Evolutionary conservation across 2,329 filamentous ascomycete species (phyloP).

Genomic region (Colletotrichum falcatum): DNA sequence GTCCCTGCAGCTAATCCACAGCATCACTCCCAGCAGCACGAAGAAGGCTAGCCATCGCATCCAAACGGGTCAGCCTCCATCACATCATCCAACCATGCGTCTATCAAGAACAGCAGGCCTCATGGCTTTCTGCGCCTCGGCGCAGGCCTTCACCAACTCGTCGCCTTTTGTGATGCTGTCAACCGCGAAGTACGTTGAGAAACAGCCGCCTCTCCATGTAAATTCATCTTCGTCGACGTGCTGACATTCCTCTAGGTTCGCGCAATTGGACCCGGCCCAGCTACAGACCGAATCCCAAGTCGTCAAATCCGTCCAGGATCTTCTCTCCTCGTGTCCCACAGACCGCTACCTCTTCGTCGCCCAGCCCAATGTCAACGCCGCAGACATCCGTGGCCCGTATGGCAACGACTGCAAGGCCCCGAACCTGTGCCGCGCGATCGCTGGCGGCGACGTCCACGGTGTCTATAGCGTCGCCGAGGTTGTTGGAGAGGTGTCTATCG

Average conservation of each 20-base stretch:
- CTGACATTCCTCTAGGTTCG: slow-evolving; percentile 47
- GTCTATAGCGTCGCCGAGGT: slow-evolving; percentile 68
- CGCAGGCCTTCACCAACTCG: slow-evolving; percentile 83
- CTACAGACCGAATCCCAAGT: slow-evolving; percentile 63
- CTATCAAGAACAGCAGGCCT: slow-evolving; percentile 62
- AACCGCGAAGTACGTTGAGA: slow-evolving; percentile 75
- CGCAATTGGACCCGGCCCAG: slow-evolving; percentile 53
- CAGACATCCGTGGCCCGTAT: slow-evolving; percentile 70
- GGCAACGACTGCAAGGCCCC: slow-evolving; percentile 60
- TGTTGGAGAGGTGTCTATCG: slow-evolving; percentile 60
- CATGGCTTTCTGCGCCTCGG: slow-evolving; percentile 67
- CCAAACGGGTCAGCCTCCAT: slow-evolving; percentile 23
- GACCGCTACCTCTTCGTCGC: slow-evolving; percentile 81
- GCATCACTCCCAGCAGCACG: slow-evolving; percentile 18
- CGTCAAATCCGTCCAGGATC: slow-evolving; percentile 56
- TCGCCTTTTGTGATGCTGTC: slow-evolving; percentile 93
- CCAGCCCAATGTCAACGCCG: slow-evolving; percentile 78
- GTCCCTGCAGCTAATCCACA: slow-evolving; percentile 18
- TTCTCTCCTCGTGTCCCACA: slow-evolving; percentile 77
- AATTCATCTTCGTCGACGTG: slow-evolving; percentile 17
- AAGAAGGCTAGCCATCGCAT: slow-evolving; percentile 36
- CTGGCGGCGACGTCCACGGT: slow-evolving; percentile 51
- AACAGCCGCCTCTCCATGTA: not conserved
- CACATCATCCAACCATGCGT: slow-evolving; percentile 60
- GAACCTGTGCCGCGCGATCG: slow-evolving; percentile 60